Percentiles rank a stretch among this genome's conserved stretches.
Evolutionary conservation across 139 green algal species (phyloP).

Genomic region (Chlorella sorokiniana): DNA sequence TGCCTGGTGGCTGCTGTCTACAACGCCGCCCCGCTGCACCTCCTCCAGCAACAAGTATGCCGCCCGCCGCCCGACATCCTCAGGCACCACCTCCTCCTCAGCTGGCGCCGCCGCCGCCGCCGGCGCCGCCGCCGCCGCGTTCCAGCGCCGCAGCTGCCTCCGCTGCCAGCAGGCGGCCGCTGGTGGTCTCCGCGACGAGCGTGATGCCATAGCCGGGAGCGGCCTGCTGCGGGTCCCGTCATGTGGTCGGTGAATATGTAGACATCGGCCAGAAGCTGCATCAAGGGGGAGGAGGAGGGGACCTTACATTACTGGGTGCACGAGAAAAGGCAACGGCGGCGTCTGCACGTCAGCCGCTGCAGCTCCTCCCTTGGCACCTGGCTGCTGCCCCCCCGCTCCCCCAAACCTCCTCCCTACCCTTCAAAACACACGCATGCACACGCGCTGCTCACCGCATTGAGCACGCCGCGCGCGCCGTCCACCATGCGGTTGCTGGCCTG

Average conservation of each 20-base stretch:
- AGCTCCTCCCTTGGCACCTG: too few relatives aligned
- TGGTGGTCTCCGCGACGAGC: conserved; percentile 96
- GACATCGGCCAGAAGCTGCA: conserved; percentile 91
- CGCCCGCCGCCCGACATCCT: conserved; percentile 84
- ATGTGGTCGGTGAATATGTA: conserved; percentile 99
- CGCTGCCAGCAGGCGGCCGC: conserved; percentile 77
- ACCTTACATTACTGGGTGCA: not conserved
- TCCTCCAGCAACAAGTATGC: conserved; percentile 89
- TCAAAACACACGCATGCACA: not conserved
- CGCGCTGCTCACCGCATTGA: conserved; percentile 70
- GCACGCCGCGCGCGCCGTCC: conserved; percentile 80
- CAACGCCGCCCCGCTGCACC: conserved; percentile 85
- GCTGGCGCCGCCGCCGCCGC: not conserved
- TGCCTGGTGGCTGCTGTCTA: conserved; percentile 79
- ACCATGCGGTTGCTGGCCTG: conserved; percentile 92
- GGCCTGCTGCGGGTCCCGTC: conserved; percentile 65
- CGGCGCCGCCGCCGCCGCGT: not conserved
- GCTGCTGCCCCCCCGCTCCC: too few relatives aligned
- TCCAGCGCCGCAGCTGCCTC: conserved; percentile 59
- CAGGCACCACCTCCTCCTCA: conserved; percentile 67
- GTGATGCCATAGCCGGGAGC: conserved; percentile 90
- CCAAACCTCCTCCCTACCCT: not conserved
- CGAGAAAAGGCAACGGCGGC: too few relatives aligned
- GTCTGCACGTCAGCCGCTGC: too few relatives aligned
- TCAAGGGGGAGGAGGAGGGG: not conserved